A percentile compares a stretch with the other conserved stretches of the same genome.
These are phyloP conservation scores for Fusarium albosuccineum DNA, from an alignment of 2,329 filamentous ascomycete genomes.

Conservation along the genomic window DNA sequence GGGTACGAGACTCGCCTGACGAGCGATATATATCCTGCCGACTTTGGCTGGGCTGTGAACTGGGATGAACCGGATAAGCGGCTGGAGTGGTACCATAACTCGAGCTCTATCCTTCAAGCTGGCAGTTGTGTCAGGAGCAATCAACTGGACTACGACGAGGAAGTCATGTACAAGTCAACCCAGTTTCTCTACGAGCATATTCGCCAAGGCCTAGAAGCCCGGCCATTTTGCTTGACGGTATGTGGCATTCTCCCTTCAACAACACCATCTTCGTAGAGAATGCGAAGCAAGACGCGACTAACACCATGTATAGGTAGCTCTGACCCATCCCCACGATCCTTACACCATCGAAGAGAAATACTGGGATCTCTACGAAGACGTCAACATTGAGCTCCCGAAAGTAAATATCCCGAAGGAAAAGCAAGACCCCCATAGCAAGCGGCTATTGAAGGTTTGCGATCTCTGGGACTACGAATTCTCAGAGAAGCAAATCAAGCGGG, in stretches of 20 bases:
- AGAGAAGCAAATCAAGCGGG: slow-evolving; percentile 86
- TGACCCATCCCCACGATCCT: slow-evolving; percentile 94
- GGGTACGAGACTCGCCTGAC: slow-evolving; percentile 93
- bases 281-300: too few relatives aligned
- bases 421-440: slow-evolving; percentile 88
- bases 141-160: slow-evolving; percentile 95
- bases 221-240: slow-evolving; percentile 90
- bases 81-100: slow-evolving; percentile 96
- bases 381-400: slow-evolving; percentile 87
- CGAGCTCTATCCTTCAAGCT: slow-evolving; percentile 91
- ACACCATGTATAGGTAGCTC: slow-evolving; percentile 53
- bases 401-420: slow-evolving; percentile 83
- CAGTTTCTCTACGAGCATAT: slow-evolving; percentile 94
- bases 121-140: slow-evolving; percentile 91
- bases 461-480: slow-evolving; percentile 86
- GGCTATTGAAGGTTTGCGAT: slow-evolving; percentile 87
- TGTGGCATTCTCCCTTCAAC: slow-evolving; percentile 51
- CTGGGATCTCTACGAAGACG: slow-evolving; percentile 91
- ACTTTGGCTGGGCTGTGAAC: slow-evolving; percentile 95
- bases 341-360: slow-evolving; percentile 95
- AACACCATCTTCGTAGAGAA: too few relatives aligned
- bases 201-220: slow-evolving; percentile 77
- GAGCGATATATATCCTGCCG: slow-evolving; percentile 93
- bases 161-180: slow-evolving; percentile 91
- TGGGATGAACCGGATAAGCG: slow-evolving; percentile 91